These are phyloP conservation scores for Trichophyton verrucosum DNA, from an alignment of 2,329 filamentous ascomycete species.

Conservation along the genomic window DNA sequence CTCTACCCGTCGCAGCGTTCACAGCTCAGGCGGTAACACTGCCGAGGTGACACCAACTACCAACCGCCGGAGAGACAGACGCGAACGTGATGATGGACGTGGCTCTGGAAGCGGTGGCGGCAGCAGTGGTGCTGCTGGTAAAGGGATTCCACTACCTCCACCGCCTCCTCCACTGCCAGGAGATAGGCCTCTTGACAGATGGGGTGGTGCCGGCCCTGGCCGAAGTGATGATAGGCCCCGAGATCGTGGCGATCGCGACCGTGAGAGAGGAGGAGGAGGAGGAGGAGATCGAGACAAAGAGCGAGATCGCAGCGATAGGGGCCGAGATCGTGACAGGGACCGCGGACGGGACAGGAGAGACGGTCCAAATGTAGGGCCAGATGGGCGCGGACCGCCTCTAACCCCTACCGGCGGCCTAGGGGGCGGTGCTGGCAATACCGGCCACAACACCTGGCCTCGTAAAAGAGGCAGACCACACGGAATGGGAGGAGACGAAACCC, in stretches of 20 bases:
- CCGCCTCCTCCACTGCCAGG: constrained; percentile 6
- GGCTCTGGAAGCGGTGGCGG: neutral
- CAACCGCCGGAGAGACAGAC: constrained; percentile 8
- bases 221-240: constrained; percentile 7
- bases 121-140: neutral
- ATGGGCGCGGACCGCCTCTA: constrained; percentile 3
- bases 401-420: constrained; percentile 4
- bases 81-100: constrained; percentile 7
- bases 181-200: constrained; percentile 7
- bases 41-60: constrained; percentile 1
- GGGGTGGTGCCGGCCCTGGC: constrained; percentile 5
- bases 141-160: neutral
- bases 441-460: constrained; percentile 12
- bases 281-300: constrained; percentile 9
- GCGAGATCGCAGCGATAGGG: constrained; percentile 6
- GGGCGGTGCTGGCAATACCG: neutral
- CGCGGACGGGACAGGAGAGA: constrained; percentile 10
- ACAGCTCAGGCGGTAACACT: neutral
- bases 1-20: constrained; percentile 6
- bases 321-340: constrained; percentile 9
- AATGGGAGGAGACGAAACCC: constrained; percentile 5
- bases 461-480: constrained; percentile 12
- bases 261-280: constrained; percentile 10
- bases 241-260: constrained; percentile 7
- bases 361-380: constrained; percentile 1